These are phyloP conservation scores for Leptographium procerum DNA, from an alignment of 2,329 filamentous ascomycete species.

Conservation along the genomic window DNA sequence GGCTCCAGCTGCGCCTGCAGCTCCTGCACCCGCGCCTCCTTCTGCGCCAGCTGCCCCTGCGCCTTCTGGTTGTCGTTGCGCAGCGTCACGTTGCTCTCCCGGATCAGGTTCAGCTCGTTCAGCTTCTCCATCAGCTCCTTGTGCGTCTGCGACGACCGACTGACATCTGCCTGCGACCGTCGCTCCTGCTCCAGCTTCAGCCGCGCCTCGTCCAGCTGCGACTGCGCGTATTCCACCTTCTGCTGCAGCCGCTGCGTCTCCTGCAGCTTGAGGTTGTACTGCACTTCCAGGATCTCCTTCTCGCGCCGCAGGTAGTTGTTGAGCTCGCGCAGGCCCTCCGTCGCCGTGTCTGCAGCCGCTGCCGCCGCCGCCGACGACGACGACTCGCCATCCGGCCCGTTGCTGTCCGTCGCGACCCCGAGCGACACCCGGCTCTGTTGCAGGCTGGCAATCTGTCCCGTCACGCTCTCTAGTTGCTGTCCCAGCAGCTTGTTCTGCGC, in stretches of 20 bases:
- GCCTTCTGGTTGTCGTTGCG: slow-evolving; percentile 76
- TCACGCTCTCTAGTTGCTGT: slow-evolving; percentile 75
- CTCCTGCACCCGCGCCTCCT: slow-evolving; percentile 62
- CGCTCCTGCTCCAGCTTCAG: slow-evolving; percentile 88
- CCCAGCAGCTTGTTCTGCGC: slow-evolving; percentile 87
- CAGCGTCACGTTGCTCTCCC: slow-evolving; percentile 85
- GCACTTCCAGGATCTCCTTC: slow-evolving; percentile 97
- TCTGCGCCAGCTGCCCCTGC: slow-evolving; percentile 64
- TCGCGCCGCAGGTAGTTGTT: slow-evolving; percentile 86
- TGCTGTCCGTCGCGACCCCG: slow-evolving; percentile 20
- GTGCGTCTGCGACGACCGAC: slow-evolving; percentile 65
- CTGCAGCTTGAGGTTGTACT: slow-evolving; percentile 78
- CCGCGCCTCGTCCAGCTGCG: slow-evolving; percentile 77
- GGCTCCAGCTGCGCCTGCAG: slow-evolving; percentile 69
- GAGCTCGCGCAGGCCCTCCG: slow-evolving; percentile 76
- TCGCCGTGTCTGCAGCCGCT: slow-evolving; percentile 43
- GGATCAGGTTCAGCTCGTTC: slow-evolving; percentile 89
- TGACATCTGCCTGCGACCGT: slow-evolving; percentile 59
- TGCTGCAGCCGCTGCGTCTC: slow-evolving; percentile 83
- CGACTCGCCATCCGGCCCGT: slow-evolving; percentile 10
- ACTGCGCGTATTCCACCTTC: slow-evolving; percentile 76
- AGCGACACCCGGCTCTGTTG: slow-evolving; percentile 60
- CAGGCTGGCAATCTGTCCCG: slow-evolving; percentile 64
- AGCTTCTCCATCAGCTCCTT: slow-evolving; percentile 89
- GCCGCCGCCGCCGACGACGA: slow-evolving; percentile 26